Evolutionary conservation across 345 rosid genomes (phyloP).

Genomic region (Eucalyptus albens): DNA sequence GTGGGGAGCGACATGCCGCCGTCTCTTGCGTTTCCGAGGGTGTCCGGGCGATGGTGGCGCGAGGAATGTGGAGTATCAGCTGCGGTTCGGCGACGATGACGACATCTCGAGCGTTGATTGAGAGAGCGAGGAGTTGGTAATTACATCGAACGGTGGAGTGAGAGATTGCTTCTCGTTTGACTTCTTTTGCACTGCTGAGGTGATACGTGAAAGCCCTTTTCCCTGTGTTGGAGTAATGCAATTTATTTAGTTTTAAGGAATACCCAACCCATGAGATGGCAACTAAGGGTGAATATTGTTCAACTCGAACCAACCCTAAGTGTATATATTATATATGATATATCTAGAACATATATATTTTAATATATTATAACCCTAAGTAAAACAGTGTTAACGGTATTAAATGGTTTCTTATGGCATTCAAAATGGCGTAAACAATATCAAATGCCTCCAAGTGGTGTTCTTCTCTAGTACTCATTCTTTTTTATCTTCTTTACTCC

Average conservation of each 20-base stretch:
- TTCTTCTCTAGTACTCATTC: no score
- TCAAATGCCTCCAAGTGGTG: accelerated
- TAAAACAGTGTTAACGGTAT: accelerated
- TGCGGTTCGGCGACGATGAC: background rate
- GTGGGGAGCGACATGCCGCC: conserved; percentile 14
- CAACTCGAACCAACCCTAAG: accelerated
- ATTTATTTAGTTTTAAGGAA: background rate
- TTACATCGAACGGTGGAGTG: background rate
- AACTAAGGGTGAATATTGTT: accelerated
- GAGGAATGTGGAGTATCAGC: background rate
- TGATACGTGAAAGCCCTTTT: background rate
- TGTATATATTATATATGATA: no score
- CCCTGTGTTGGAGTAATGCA: background rate
- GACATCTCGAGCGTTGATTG: background rate
- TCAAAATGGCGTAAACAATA: accelerated
- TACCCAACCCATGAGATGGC: background rate
- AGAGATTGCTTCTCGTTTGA: background rate
- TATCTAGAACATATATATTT: no score
- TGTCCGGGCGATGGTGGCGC: background rate
- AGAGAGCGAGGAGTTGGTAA: background rate
- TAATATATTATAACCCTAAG: no score
- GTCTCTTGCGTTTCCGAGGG: conserved; percentile 3
- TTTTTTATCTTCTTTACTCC: accelerated
- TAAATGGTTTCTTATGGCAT: accelerated
- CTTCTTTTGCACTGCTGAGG: background rate